Evolutionary conservation across 2,329 filamentous ascomycete species (phyloP).

Genomic region (Talaromyces piceae): DNA sequence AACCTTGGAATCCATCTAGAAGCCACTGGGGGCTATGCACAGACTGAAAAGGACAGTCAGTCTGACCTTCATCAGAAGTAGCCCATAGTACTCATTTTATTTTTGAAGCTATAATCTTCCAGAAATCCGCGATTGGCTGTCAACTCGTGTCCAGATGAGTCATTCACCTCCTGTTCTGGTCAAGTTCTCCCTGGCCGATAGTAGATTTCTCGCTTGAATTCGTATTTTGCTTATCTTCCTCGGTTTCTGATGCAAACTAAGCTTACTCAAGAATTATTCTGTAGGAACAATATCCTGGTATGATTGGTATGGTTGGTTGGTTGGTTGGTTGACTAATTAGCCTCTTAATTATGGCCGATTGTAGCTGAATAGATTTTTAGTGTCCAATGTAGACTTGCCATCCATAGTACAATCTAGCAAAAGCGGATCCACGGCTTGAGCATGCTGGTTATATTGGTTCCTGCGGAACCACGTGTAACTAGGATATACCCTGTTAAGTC

Average conservation of each 20-base stretch:
- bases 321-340: not conserved
- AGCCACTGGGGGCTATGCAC: not conserved
- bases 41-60: not conserved
- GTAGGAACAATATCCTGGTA: not conserved
- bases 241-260: no score
- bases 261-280: not conserved
- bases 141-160: not conserved
- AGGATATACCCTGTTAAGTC: not conserved
- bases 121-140: constrained; percentile 1
- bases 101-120: not conserved
- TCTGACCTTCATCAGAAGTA: not conserved
- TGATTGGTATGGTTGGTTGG: not conserved
- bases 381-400: not conserved
- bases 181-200: not conserved
- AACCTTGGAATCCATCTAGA: not conserved
- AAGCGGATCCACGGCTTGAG: not conserved
- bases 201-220: not conserved
- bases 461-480: not conserved
- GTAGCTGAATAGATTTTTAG: not conserved
- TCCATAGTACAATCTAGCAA: no score
- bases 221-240: not conserved
- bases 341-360: not conserved
- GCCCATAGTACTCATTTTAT: not conserved
- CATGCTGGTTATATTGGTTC: not conserved
- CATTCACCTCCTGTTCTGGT: not conserved